Evolutionary conservation across 108 stramenopile genomes (phyloP).

Genomic region (Fragilaria radians): DNA sequence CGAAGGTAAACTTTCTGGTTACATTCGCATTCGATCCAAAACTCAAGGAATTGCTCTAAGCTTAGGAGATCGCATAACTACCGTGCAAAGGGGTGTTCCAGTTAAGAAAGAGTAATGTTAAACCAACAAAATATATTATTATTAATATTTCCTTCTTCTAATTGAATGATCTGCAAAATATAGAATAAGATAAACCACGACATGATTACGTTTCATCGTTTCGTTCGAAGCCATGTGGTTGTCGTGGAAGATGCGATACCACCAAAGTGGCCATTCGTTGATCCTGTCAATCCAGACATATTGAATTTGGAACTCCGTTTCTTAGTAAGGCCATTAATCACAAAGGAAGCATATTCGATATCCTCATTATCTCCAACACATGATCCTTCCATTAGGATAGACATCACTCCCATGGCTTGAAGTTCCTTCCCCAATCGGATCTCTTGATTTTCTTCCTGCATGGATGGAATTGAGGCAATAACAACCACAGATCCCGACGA

Average conservation of each 20-base stretch:
- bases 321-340: conserved; percentile 43
- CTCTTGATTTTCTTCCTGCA: conserved; percentile 31
- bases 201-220: background rate
- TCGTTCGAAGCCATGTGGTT: conserved; percentile 1
- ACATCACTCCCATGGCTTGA: conserved; percentile 23
- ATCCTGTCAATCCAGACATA: conserved; percentile 66
- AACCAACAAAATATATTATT: conserved; percentile 21
- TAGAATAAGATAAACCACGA: background rate
- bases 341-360: conserved; percentile 43
- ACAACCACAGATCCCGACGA: conserved; percentile 20
- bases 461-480: conserved; percentile 39
- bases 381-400: conserved; percentile 29
- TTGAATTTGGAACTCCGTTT: conserved; percentile 49
- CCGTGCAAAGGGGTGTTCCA: conserved; percentile 76
- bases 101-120: conserved; percentile 16
- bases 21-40: conserved; percentile 98
- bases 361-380: conserved; percentile 58
- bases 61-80: conserved; percentile 97
- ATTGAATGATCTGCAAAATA: too few species aligned
- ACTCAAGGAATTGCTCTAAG: conserved; percentile 99
- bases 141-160: too few species aligned
- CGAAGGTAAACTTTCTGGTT: conserved; percentile 93
- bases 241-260: conserved; percentile 16
- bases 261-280: conserved; percentile 67
- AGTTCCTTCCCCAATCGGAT: conserved; percentile 14